A percentile compares a stretch with the other conserved stretches of the same genome.
Conservation (phyloP, 2,329 filamentous ascomycete species). For the Stromatinia cepivora region DNA sequence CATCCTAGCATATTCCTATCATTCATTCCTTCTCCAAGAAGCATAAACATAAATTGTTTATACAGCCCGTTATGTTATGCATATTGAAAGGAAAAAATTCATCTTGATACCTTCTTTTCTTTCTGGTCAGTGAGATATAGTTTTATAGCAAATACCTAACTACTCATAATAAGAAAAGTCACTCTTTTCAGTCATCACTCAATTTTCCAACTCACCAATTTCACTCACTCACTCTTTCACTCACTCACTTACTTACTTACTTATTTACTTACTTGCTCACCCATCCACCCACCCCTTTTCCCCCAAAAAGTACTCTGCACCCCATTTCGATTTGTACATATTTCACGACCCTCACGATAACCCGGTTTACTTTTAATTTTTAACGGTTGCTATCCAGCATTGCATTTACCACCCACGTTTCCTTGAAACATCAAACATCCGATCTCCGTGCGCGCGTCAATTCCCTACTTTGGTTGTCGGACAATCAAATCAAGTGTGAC, state of each 20-base stretch:
- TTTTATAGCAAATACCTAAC: background rate
- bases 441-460: constrained; percentile 22
- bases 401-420: constrained; percentile 19
- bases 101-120: background rate
- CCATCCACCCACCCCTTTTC: background rate
- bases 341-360: constrained; percentile 13
- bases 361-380: background rate
- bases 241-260: background rate
- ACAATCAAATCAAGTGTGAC: constrained; percentile 8
- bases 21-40: background rate
- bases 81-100: background rate
- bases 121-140: background rate
- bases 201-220: background rate
- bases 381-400: constrained; percentile 4
- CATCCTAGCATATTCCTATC: background rate
- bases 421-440: constrained; percentile 24
- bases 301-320: background rate
- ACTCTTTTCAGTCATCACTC: constrained; percentile 6
- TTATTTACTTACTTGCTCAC: background rate
- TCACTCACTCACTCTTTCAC: background rate
- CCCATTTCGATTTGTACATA: background rate
- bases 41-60: background rate
- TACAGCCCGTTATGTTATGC: background rate
- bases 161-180: constrained; percentile 7
- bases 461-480: constrained; percentile 9